A percentile compares a stretch with the other conserved stretches of the same genome.
Evolutionary conservation across 768 basidiomycete species (phyloP).

Genomic region (Termitomyces sp.): DNA sequence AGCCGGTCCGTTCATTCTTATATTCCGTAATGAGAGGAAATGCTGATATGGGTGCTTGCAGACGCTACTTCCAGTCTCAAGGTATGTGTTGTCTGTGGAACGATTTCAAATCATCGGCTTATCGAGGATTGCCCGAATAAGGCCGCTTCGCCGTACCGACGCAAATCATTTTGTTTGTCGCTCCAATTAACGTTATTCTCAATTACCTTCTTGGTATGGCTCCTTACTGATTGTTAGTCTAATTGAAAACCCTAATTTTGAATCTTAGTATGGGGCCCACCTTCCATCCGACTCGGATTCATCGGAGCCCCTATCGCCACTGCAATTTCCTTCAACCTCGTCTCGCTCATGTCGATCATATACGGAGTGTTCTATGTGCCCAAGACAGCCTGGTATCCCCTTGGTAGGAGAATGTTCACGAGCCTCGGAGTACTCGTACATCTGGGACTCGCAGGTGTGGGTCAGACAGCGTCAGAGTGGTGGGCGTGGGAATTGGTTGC

Average conservation of each 20-base stretch:
- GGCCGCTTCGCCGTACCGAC: slow-evolving; percentile 85
- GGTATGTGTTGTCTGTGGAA: slow-evolving; percentile 28
- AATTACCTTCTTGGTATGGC: slow-evolving; percentile 78
- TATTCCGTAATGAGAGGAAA: background rate
- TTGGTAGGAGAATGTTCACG: slow-evolving; percentile 58
- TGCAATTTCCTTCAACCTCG: slow-evolving; percentile 81
- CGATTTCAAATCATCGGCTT: background rate
- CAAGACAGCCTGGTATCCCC: slow-evolving; percentile 78
- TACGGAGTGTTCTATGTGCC: slow-evolving; percentile 63
- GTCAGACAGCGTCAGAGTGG: slow-evolving; percentile 89
- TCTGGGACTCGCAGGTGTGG: slow-evolving; percentile 81
- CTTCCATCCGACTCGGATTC: slow-evolving; percentile 75
- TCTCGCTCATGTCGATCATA: slow-evolving; percentile 51
- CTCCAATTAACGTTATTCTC: slow-evolving; percentile 79
- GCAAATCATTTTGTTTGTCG: slow-evolving; percentile 72
- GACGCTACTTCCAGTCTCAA: slow-evolving; percentile 81
- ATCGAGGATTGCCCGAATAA: slow-evolving; percentile 12
- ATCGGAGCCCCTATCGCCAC: slow-evolving; percentile 94
- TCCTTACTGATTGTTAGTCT: background rate
- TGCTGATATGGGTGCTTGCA: slow-evolving; percentile 13
- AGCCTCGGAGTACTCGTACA: slow-evolving; percentile 63
- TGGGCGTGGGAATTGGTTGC: slow-evolving; percentile 94
- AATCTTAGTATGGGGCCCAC: slow-evolving; percentile 75
- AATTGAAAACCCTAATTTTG: background rate
- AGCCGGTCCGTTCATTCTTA: slow-evolving; percentile 29